A percentile compares a stretch with the other conserved stretches of the same genome.
Evolutionary conservation across 768 basidiomycete species (phyloP).

Genomic region (Russula abietina): DNA sequence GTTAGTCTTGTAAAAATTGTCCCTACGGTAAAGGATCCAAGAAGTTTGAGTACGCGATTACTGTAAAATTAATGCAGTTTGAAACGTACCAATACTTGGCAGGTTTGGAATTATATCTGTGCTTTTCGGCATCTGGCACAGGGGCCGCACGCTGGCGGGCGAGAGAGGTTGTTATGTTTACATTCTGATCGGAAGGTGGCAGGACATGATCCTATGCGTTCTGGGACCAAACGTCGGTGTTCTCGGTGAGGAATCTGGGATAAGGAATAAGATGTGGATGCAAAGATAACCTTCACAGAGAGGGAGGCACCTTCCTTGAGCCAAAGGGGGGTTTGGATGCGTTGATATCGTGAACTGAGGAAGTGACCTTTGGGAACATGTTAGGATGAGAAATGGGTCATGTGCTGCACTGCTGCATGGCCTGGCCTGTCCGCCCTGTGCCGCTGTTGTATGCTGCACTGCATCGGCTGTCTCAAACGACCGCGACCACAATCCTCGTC

Average conservation of each 20-base stretch:
- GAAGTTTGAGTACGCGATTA: not conserved
- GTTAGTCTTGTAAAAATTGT: no score
- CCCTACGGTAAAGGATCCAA: constrained; percentile 20
- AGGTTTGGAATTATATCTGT: constrained; percentile 66
- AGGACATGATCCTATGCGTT: constrained; percentile 93
- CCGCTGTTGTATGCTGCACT: no score
- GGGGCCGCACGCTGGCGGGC: constrained; percentile 64
- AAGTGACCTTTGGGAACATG: constrained; percentile 36
- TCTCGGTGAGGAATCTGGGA: constrained; percentile 59
- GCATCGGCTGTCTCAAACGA: not conserved
- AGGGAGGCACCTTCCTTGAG: constrained; percentile 44
- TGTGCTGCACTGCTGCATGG: not conserved
- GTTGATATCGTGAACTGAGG: constrained; percentile 59
- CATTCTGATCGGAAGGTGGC: constrained; percentile 72
- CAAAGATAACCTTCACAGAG: not conserved
- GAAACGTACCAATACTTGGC: constrained; percentile 61
- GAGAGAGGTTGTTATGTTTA: constrained; percentile 64
- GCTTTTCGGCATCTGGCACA: constrained; percentile 66
- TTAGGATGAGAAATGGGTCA: not conserved
- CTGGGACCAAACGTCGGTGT: constrained; percentile 73
- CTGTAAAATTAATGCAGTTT: not conserved
- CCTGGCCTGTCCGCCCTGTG: not conserved
- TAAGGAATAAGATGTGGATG: not conserved
- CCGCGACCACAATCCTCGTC: not conserved
- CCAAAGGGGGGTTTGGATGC: constrained; percentile 62